Conservation (phyloP, 1,284 basidiomycete genomes). For the Trichosporon sp. region DNA sequence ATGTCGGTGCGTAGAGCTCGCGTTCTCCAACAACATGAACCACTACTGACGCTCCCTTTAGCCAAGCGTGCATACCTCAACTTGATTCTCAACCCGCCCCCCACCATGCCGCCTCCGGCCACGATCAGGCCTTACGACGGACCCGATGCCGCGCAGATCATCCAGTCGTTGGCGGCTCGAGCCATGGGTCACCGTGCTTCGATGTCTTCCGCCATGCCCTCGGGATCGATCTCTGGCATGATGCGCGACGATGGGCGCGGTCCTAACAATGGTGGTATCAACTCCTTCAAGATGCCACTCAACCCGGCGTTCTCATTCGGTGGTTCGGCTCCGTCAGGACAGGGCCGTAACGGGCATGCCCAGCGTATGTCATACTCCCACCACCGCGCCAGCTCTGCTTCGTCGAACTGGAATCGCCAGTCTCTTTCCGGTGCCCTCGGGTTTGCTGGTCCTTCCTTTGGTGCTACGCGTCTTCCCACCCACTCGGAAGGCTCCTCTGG, state of each 20-base stretch:
- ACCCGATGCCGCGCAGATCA: conserved; percentile 82
- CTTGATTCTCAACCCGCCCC: conserved; percentile 73
- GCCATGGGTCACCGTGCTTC: conserved; percentile 41
- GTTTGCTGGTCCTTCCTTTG: conserved; percentile 18
- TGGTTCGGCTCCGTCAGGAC: conserved; percentile 9
- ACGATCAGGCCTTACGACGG: conserved; percentile 86
- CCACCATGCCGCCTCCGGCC: conserved; percentile 60
- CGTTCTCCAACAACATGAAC: background rate
- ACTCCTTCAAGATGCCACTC: conserved; percentile 31
- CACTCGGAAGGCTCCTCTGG: conserved; percentile 27
- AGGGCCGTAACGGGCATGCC: conserved; percentile 7
- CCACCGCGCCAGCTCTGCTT: conserved; percentile 30
- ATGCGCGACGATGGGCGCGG: conserved; percentile 9
- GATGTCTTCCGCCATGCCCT: conserved; percentile 27
- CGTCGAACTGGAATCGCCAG: conserved; percentile 30
- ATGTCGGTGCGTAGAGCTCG: conserved; percentile 45
- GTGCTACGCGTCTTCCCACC: conserved; percentile 30
- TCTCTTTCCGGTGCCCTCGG: conserved; percentile 27
- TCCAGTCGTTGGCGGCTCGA: conserved; percentile 71
- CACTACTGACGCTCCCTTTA: conserved; percentile 30
- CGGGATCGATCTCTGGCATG: conserved; percentile 7
- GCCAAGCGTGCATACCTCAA: conserved; percentile 92
- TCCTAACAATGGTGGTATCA: conserved; percentile 12
- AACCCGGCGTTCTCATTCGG: conserved; percentile 21
- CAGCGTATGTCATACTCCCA: conserved; percentile 21